These are phyloP conservation scores for Phoma sp. DNA, from an alignment of 2,329 filamentous ascomycete genomes.

Conservation along the genomic window DNA sequence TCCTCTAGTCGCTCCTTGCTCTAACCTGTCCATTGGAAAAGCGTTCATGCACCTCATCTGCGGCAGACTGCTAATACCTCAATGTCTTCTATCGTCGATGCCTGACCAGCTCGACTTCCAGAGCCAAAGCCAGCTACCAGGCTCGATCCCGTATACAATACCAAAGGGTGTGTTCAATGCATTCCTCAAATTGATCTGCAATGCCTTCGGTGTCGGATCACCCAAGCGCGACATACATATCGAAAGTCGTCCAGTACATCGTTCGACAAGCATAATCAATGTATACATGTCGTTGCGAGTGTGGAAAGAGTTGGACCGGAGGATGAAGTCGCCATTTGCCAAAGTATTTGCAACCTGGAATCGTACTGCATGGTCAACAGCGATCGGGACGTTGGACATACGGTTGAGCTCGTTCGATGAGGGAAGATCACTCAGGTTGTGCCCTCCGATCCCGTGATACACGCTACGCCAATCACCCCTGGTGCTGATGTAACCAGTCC, in stretches of 20 bases:
- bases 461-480: constrained; percentile 20
- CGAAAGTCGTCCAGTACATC: constrained; percentile 10
- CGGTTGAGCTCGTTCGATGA: neutral
- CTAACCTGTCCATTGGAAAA: neutral
- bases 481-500: constrained; percentile 18
- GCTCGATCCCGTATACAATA: constrained; percentile 17
- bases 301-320: constrained; percentile 18
- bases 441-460: constrained; percentile 16
- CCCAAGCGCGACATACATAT: constrained; percentile 8
- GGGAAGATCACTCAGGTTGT: constrained; percentile 6
- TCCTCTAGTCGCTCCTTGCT: neutral
- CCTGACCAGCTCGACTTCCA: constrained; percentile 17
- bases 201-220: neutral
- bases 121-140: constrained; percentile 21
- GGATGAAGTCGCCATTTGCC: constrained; percentile 8
- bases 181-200: constrained; percentile 1
- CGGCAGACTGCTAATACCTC: neutral
- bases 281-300: constrained; percentile 11
- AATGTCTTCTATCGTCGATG: neutral
- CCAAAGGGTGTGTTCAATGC: constrained; percentile 18
- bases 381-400: neutral
- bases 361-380: constrained; percentile 5
- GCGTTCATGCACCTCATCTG: neutral
- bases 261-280: constrained; percentile 8
- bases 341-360: constrained; percentile 7